phyloP scores from a whole-genome alignment of 768 basidiomycete genomes.

The Amanita polypyramis region DNA sequence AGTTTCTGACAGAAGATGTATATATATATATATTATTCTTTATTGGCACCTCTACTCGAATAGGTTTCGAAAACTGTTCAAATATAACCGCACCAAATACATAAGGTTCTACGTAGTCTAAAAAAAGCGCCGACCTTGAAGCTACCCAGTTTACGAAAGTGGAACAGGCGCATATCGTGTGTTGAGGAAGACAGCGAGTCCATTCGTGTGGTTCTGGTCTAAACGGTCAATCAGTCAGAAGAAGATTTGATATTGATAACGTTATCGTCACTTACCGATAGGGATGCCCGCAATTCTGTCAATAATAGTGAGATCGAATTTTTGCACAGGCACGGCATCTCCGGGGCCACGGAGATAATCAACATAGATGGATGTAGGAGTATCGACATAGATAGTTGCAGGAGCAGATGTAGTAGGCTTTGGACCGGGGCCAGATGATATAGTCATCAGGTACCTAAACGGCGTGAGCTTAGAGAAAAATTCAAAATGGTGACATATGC shows the following conservation, averaged over 20 bases:
- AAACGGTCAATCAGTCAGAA: background rate
- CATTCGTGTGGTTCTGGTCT: background rate
- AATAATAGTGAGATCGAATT: constrained; percentile 20
- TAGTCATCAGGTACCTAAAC: constrained; percentile 19
- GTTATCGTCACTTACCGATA: constrained; percentile 19
- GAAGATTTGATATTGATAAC: background rate
- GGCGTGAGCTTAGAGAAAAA: background rate
- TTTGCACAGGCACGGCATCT: constrained; percentile 16
- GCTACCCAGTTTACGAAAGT: background rate
- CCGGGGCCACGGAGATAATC: constrained; percentile 18
- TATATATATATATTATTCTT: too few species aligned
- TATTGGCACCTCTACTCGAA: too few species aligned
- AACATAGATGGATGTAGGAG: constrained; percentile 19
- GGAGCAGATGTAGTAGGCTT: too few species aligned
- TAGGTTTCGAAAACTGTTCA: too few species aligned
- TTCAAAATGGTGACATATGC: constrained; percentile 9
- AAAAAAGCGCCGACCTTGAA: background rate
- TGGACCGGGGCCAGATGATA: constrained; percentile 20
- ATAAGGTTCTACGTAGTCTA: background rate
- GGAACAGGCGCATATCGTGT: background rate
- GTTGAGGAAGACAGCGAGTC: background rate
- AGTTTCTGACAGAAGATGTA: too few species aligned
- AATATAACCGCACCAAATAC: too few species aligned
- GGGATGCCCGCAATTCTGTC: constrained; percentile 21
- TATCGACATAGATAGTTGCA: too few species aligned